These are phyloP conservation scores for Cystoisospora suis DNA, from an alignment of 169 alveolate genomes.

Conservation along the genomic window DNA sequence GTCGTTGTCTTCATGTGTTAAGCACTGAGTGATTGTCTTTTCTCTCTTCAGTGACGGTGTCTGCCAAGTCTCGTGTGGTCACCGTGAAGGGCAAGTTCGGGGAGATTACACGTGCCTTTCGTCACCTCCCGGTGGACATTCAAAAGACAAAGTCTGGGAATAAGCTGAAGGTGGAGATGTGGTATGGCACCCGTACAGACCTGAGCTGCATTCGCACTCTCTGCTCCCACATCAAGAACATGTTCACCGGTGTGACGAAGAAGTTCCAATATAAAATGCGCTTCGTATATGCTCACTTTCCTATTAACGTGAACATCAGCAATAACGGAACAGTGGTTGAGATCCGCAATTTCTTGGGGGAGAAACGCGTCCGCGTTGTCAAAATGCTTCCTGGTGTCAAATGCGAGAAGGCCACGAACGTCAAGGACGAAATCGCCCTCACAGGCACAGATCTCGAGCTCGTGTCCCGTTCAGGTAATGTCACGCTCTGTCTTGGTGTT, in stretches of 20 bases:
- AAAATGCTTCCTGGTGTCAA: constrained; percentile 72
- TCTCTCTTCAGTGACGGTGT: constrained; percentile 84
- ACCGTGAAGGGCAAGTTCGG: constrained; percentile 98
- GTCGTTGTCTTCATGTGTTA: not conserved
- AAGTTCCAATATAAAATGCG: constrained; percentile 98
- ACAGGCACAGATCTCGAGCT: constrained; percentile 96
- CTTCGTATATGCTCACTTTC: constrained; percentile 99
- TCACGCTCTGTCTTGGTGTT: too few species aligned
- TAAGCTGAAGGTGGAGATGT: constrained; percentile 89
- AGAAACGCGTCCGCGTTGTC: constrained; percentile 92
- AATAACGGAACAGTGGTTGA: constrained; percentile 95
- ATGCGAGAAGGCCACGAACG: constrained; percentile 88
- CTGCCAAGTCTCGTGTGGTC: constrained; percentile 92
- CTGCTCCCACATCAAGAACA: constrained; percentile 94
- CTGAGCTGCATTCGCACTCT: constrained; percentile 95
- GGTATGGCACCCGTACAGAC: constrained; percentile 94
- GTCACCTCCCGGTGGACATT: constrained; percentile 96
- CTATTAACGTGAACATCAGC: constrained; percentile 95
- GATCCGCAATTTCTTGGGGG: constrained; percentile 99
- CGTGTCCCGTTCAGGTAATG: constrained; percentile 95
- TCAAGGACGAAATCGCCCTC: constrained; percentile 96
- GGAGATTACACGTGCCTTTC: constrained; percentile 91
- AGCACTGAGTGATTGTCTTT: constrained; percentile 5
- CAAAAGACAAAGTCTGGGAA: constrained; percentile 87
- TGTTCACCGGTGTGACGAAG: constrained; percentile 97